Evolutionary conservation across 176 grass and related monocot genomes (phyloP).

Genomic region (Pontederia paniculata): DNA sequence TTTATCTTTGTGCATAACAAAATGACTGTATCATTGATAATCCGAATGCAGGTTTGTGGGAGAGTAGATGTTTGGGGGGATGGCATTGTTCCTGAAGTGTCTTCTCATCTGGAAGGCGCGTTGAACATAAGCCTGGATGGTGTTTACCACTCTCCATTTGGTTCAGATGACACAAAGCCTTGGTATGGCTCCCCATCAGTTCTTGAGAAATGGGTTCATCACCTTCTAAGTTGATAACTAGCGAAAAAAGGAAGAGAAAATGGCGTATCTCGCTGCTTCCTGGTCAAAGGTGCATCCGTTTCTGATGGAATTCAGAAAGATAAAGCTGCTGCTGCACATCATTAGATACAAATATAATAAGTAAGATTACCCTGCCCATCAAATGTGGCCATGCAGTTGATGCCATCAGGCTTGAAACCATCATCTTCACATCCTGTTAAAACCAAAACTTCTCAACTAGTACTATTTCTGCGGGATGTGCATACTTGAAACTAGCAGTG

Average conservation of each 20-base stretch:
- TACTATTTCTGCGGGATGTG: no score
- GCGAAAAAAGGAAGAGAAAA: neutral
- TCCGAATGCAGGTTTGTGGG: constrained; percentile 49
- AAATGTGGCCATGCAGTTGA: no score
- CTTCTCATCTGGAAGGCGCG: constrained; percentile 71
- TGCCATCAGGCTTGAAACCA: no score
- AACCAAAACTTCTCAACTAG: no score
- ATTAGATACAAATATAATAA: no score
- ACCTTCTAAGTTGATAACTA: constrained; percentile 38
- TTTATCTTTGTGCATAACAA: neutral
- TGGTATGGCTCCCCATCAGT: constrained; percentile 89
- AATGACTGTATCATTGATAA: neutral
- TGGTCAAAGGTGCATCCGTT: no score
- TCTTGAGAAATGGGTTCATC: constrained; percentile 68
- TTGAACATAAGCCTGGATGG: constrained; percentile 83
- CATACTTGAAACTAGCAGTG: no score
- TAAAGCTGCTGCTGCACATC: no score
- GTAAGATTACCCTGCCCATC: no score
- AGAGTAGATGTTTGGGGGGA: constrained; percentile 77
- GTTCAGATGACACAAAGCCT: constrained; percentile 58
- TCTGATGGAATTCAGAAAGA: no score
- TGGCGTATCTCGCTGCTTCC: neutral
- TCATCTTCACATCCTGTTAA: no score
- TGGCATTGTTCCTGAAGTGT: constrained; percentile 76
- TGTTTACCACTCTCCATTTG: constrained; percentile 86